Evolutionary conservation across 192 early-diverging fungal species (phyloP).

Genomic region (Backusella tarrabulga): DNA sequence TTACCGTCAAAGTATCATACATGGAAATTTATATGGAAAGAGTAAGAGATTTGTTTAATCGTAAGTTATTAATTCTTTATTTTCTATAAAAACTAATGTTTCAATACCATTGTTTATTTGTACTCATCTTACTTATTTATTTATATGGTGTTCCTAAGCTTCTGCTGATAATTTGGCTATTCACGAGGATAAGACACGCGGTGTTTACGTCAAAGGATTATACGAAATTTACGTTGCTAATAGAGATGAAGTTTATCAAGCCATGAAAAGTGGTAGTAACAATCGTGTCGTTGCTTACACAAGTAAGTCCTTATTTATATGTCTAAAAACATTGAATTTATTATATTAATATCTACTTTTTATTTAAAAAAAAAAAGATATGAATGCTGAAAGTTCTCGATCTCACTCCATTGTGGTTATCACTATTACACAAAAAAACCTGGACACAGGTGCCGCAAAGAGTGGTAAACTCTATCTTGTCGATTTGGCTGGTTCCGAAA

Average conservation of each 20-base stretch:
- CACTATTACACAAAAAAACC: slow-evolving; percentile 93
- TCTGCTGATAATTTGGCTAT: slow-evolving; percentile 90
- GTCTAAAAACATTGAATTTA: background rate
- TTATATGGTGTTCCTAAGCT: slow-evolving; percentile 41
- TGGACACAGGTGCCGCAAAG: slow-evolving; percentile 83
- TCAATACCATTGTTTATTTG: background rate
- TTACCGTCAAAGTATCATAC: slow-evolving; percentile 97
- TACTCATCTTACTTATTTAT: background rate
- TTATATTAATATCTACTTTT: background rate
- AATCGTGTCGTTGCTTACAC: slow-evolving; percentile 90
- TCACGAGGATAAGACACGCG: slow-evolving; percentile 95
- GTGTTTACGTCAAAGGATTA: slow-evolving; percentile 98
- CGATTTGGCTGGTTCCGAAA: slow-evolving; percentile 99
- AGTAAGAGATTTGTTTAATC: slow-evolving; percentile 94
- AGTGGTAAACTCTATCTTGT: slow-evolving; percentile 93
- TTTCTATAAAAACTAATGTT: background rate
- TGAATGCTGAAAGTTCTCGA: slow-evolving; percentile 99
- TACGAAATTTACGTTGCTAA: slow-evolving; percentile 97
- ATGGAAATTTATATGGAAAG: slow-evolving; percentile 99
- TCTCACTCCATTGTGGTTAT: slow-evolving; percentile 98
- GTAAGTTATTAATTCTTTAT: slow-evolving; percentile 43
- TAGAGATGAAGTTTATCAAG: slow-evolving; percentile 94
- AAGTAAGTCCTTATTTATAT: slow-evolving; percentile 54
- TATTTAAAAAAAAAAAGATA: slow-evolving; percentile 53
- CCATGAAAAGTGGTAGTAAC: slow-evolving; percentile 90